Conservation (phyloP, 176 grass and related monocot species). For the Secale cereale region DNA sequence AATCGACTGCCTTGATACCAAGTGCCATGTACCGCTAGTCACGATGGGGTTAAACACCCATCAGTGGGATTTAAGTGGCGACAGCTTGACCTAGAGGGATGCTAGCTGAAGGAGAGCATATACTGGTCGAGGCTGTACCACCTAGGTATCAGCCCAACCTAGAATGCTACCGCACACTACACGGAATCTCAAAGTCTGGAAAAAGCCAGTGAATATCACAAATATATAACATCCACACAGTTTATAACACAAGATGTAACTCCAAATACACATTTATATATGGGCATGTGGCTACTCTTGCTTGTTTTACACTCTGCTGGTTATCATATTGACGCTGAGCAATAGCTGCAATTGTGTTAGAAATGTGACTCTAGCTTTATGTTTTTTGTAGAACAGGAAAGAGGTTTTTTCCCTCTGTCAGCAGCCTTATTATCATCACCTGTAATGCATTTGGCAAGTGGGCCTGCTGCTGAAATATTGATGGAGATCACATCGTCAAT, state of each 20-base stretch:
- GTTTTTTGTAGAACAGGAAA: conserved; percentile 61
- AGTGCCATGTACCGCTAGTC: neutral
- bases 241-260: neutral
- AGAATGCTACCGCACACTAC: neutral
- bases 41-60: neutral
- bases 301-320: neutral
- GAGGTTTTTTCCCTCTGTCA: conserved; percentile 76
- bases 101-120: neutral
- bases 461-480: conserved; percentile 54
- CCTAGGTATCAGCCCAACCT: neutral
- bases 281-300: neutral
- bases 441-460: conserved; percentile 48
- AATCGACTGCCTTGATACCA: neutral
- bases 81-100: neutral
- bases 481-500: conserved; percentile 73
- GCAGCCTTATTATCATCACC: conserved; percentile 82
- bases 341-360: neutral
- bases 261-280: neutral
- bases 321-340: neutral
- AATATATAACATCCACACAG: neutral
- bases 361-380: conserved; percentile 24
- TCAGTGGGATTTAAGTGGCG: neutral
- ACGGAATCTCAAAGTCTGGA: neutral
- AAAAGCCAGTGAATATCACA: neutral
- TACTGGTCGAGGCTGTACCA: neutral